Evolutionary conservation across 495 filamentous ascomycete genomes (phyloP), one percentile per base, ranked within the genome.

Genomic region (Astrocystis sublimbata): DNA sequence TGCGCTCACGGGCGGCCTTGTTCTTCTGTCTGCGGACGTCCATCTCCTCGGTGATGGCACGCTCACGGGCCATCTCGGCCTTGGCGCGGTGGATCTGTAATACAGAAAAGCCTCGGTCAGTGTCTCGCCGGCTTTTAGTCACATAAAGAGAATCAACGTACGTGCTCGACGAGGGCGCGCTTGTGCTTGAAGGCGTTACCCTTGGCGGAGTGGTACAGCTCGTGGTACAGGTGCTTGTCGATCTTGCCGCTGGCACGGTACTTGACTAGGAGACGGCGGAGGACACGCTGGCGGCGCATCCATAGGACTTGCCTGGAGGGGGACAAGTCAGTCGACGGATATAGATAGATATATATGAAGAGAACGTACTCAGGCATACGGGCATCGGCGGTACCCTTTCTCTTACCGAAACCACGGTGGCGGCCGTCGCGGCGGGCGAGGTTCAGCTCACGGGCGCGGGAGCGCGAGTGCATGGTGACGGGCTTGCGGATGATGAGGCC

Each of bases 161-260:
- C 94, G 84, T 98, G 94, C 85, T 99, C 94, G 77, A 99, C 92
- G 70, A 99, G 88, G 66, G 91, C 94, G 75, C 94, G 89, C 92
- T 97, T 99, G 89, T 99, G 94, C 92, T 99, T 99, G 89, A 99
- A 99, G 78, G 94, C 93, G 88, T 99, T 99, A 96, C 94, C 94
- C 92, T 99, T 99, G 88, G 89, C 90, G 72, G 96, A 83, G 80
- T 97, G 93, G 86, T 99, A 99, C 66, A 99, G 92, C 84, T 97
- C 91, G 86, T 99, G 94, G 87, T 99, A 99, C 55, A 99, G 92
- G 85, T 99, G 96, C 88, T 99, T 99, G 85, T 99, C 94, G 81
- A 99, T 99, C 90, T 99, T 99, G 81, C 94, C 94, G 74, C 88
- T 88, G 77, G 92, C 93, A 82, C 94, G 94, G 86, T 99, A 99